Conservation (phyloP, 176 grass and related monocot genomes). For the Musa itinerans region DNA sequence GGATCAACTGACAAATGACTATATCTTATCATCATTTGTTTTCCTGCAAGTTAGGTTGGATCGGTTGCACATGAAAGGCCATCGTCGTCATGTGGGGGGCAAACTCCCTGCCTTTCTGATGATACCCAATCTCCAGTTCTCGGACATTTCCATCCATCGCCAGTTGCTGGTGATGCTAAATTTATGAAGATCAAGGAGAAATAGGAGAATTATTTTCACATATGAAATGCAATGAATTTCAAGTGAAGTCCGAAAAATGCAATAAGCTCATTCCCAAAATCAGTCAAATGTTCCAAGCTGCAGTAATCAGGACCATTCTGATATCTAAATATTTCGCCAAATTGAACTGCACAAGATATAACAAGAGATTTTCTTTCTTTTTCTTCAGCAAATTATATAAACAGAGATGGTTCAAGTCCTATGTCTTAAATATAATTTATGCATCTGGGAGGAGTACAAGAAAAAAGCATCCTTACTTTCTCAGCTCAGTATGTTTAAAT, state of each 20-base stretch:
- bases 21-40: conserved; percentile 31
- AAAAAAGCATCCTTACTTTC: too few species aligned
- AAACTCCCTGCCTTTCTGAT: conserved; percentile 61
- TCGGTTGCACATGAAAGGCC: conserved; percentile 74
- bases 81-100: conserved; percentile 66
- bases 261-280: too few species aligned
- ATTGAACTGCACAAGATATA: too few species aligned
- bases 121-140: conserved; percentile 66
- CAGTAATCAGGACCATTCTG: too few species aligned
- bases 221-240: too few species aligned
- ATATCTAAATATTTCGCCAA: too few species aligned
- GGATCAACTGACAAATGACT: background rate
- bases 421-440: too few species aligned
- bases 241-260: too few species aligned
- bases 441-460: too few species aligned
- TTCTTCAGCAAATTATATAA: background rate
- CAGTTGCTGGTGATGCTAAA: conserved; percentile 61
- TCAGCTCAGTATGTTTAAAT: too few species aligned
- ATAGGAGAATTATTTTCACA: background rate
- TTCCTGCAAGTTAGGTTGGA: conserved; percentile 78
- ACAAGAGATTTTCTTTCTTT: background rate
- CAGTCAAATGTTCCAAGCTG: too few species aligned
- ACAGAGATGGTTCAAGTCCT: too few species aligned
- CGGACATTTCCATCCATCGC: conserved; percentile 56
- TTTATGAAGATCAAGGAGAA: background rate